phyloP scores from a whole-genome alignment of 768 basidiomycete genomes.

The Trametes cinnabarina region DNA sequence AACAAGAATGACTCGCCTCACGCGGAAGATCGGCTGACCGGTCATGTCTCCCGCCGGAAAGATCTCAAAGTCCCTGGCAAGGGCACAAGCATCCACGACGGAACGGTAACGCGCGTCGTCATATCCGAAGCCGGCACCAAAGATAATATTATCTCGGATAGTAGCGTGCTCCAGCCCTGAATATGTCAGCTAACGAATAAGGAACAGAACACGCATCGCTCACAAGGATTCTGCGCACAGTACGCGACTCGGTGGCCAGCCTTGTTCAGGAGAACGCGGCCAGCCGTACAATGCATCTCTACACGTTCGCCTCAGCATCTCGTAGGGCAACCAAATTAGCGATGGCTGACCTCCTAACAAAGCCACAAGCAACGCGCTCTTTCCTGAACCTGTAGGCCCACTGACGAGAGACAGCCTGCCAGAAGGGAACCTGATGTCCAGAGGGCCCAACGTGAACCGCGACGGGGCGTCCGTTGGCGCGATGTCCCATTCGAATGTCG shows the following conservation, averaged over 20 bases:
- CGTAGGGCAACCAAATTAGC: not conserved
- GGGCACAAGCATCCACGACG: constrained; percentile 73
- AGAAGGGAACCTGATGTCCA: constrained; percentile 56
- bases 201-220: constrained; percentile 7
- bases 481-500: constrained; percentile 58
- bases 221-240: constrained; percentile 66
- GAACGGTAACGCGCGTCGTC: constrained; percentile 61
- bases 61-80: constrained; percentile 66
- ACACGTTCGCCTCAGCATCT: not conserved
- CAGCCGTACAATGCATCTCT: constrained; percentile 62
- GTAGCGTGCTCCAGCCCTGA: constrained; percentile 78
- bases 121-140: constrained; percentile 58
- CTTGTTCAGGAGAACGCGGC: constrained; percentile 56
- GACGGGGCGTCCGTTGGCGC: constrained; percentile 30
- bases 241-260: constrained; percentile 60
- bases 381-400: constrained; percentile 69
- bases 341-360: constrained; percentile 58
- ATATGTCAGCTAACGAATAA: not conserved
- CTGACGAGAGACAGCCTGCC: constrained; percentile 58
- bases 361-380: constrained; percentile 60
- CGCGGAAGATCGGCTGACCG: constrained; percentile 35
- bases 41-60: constrained; percentile 79
- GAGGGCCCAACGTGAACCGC: constrained; percentile 54
- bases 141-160: constrained; percentile 79
- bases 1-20: not conserved